Evolutionary conservation across 371 early-diverging fungal species (phyloP).

Genomic region (Mortierella sp.): DNA sequence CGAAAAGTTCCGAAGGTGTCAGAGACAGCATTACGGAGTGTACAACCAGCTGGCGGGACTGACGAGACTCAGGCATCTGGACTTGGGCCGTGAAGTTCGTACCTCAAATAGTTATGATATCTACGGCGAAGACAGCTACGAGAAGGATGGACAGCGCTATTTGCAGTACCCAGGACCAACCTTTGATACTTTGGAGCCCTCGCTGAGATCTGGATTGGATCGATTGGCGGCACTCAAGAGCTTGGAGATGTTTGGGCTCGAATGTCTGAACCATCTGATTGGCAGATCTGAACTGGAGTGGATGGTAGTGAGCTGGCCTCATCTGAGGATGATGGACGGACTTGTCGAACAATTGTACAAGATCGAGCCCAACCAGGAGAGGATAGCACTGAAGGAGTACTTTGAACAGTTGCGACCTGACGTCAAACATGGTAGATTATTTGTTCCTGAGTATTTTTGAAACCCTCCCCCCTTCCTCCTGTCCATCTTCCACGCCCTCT

Average conservation of each 20-base stretch:
- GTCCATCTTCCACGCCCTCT: too few relatives aligned
- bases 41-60: conserved; percentile 5
- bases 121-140: not conserved
- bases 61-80: conserved; percentile 6
- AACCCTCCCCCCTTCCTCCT: too few relatives aligned
- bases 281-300: conserved; percentile 4
- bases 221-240: not conserved
- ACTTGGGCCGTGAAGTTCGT: conserved; percentile 14
- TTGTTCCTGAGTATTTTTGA: too few relatives aligned
- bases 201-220: conserved; percentile 1
- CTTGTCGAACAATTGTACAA: not conserved
- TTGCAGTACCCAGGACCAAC: not conserved
- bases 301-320: conserved; percentile 22
- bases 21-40: not conserved
- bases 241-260: conserved; percentile 17
- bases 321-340: not conserved
- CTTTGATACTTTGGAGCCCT: conserved; percentile 1
- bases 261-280: conserved; percentile 13
- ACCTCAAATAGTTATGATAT: not conserved
- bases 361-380: not conserved
- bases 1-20: not conserved
- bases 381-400: not conserved
- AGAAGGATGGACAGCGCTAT: not conserved
- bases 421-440: conserved; percentile 1
- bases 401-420: conserved; percentile 4